Conservation (phyloP, 106 monocot species). For the Gastrodia elata region DNA sequence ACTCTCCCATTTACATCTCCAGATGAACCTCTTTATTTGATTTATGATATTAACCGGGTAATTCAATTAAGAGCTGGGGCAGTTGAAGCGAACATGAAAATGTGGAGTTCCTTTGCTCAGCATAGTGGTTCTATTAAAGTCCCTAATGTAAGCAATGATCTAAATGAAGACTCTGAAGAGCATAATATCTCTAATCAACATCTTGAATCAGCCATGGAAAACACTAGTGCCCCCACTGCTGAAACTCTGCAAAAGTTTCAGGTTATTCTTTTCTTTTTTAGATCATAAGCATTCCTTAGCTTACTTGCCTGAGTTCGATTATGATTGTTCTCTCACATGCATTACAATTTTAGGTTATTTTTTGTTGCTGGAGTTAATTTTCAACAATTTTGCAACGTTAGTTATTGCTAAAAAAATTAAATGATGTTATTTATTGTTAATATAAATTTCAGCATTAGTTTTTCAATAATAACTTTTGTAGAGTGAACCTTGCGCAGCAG, state of each 20-base stretch:
- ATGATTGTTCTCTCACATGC: neutral
- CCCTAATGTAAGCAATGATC: constrained; percentile 13
- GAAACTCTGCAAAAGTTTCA: constrained; percentile 51
- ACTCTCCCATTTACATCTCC: constrained; percentile 79
- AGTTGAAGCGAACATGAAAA: constrained; percentile 87
- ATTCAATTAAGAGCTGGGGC: constrained; percentile 82
- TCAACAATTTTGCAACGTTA: neutral
- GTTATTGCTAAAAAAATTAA: neutral
- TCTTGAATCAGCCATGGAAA: constrained; percentile 8
- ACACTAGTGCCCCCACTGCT: constrained; percentile 22
- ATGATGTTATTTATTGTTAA: neutral
- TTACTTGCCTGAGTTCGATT: neutral
- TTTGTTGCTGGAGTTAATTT: neutral
- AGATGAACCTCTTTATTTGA: constrained; percentile 94
- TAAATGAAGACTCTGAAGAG: constrained; percentile 7
- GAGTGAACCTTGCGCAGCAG: neutral
- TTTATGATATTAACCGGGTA: constrained; percentile 92
- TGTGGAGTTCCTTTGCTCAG: constrained; percentile 58
- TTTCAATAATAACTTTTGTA: neutral
- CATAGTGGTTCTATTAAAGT: constrained; percentile 20
- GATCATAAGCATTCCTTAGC: neutral
- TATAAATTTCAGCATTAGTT: neutral
- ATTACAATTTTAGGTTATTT: neutral
- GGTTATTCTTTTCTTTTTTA: constrained; percentile 28
- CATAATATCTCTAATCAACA: constrained; percentile 11